Base-by-base conservation (phyloP, 2,329 filamentous ascomycete species). In the Fusarium tricinctum region DNA sequence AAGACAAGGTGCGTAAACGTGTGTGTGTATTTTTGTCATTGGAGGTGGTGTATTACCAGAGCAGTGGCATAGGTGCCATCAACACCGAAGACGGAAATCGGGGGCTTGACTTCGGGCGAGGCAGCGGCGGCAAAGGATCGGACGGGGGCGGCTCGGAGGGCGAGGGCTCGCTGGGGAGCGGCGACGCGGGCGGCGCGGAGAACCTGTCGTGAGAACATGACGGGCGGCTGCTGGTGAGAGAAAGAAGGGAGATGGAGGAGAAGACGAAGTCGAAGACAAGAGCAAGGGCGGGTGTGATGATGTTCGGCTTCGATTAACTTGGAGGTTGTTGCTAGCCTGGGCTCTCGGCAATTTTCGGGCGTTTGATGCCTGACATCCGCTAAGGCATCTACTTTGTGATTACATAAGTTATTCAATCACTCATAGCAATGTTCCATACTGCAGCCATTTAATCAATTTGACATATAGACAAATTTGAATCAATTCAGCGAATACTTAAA, bases 61-160 rank as follows among this genome's bases (percentile, higher is more conserved):
- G 96, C 96, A 85, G 91, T 94, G 81, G 96, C 96, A 85, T 99
- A 99, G 80, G 95, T 98, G 83, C 96, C 96, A 83, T 98, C 96
- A 79, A 99, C 85, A 76, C 96, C 96, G 84, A 93, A 99, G 78
- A 99, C 89, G 76, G 94, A 88, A 79, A 97, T 86, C 74, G 96
- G 96, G 76, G 95, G 90, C 87, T 92, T 94, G 81, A 89, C 83
- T 66, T 90, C 89, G 80, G 89, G 84, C 77, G 86, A 81, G 74
- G 88, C 80, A 77, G 88, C 85, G 83, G 93, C 92, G 78, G 93
- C 93, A 83, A 93, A 97, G 81, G 88, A 89, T 81, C 94, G 91
- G 82, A 89, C 83, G 77, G 88, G 86, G 77, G 84, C 85, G 78
- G 78, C 74, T 60, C 74, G 73, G 68, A 79, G 64, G 70, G 75